Evolutionary conservation across 345 rosid genomes (phyloP).

Genomic region (Bruguiera parviflora): DNA sequence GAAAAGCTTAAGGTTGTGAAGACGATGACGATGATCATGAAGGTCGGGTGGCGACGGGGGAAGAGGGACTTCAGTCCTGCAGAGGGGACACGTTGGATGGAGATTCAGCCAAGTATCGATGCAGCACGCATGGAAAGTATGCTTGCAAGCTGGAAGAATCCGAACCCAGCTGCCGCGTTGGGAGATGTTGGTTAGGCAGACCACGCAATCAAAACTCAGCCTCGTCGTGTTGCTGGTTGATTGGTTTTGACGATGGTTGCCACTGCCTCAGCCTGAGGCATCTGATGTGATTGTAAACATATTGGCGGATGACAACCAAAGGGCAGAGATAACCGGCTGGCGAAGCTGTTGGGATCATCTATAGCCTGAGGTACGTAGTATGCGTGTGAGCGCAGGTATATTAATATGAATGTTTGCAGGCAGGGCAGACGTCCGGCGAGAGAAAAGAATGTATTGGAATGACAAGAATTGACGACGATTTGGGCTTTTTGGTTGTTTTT

Average conservation of each 20-base stretch:
- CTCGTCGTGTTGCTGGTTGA: not conserved
- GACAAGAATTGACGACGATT: no score
- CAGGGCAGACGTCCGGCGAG: no score
- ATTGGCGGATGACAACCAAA: not conserved
- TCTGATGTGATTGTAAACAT: not conserved
- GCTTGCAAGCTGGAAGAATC: constrained; percentile 19
- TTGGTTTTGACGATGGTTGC: not conserved
- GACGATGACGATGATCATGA: not conserved
- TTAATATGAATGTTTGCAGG: no score
- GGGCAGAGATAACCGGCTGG: no score
- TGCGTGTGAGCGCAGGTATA: no score
- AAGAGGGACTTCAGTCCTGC: constrained; percentile 6
- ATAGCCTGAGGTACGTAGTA: no score
- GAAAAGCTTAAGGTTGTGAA: not conserved
- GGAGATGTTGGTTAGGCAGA: constrained; percentile 22
- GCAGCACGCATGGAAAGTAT: constrained; percentile 21
- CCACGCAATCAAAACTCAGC: constrained; percentile 12
- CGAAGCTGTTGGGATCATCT: no score
- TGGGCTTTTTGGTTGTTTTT: not conserved
- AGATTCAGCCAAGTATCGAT: constrained; percentile 25
- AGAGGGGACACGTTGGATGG: constrained; percentile 24
- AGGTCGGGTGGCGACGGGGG: not conserved
- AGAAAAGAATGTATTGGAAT: no score
- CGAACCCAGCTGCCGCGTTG: constrained; percentile 17
- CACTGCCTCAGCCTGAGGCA: not conserved